Evolutionary conservation across 2,329 filamentous ascomycete species (phyloP).

Genomic region (Fusarium dlaminii): DNA sequence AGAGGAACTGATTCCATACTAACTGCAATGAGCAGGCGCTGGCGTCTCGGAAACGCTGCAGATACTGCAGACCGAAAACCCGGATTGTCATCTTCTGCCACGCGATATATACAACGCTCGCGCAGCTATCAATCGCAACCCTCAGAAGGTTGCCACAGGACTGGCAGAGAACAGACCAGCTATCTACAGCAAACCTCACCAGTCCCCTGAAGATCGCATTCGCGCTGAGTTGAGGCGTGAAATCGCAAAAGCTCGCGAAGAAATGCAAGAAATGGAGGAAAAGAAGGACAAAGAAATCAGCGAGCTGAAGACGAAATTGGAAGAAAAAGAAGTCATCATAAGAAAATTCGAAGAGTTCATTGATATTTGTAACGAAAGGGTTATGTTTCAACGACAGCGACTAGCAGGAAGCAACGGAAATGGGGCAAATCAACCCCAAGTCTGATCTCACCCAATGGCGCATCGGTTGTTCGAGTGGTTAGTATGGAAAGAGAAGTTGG

Average conservation of each 20-base stretch:
- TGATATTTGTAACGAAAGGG: constrained; percentile 73
- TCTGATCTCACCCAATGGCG: constrained; percentile 22
- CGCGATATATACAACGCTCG: constrained; percentile 75
- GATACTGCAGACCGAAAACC: constrained; percentile 71
- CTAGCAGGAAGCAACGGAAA: constrained; percentile 50
- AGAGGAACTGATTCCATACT: constrained; percentile 35
- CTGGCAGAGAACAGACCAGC: constrained; percentile 69
- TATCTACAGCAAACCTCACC: constrained; percentile 73
- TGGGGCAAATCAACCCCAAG: constrained; percentile 41
- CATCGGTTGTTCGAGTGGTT: constrained; percentile 26
- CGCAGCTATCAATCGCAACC: constrained; percentile 73
- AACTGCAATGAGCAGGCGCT: constrained; percentile 61
- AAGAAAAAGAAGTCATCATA: constrained; percentile 70
- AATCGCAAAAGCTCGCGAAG: constrained; percentile 66
- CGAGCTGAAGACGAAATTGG: constrained; percentile 66
- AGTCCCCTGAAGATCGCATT: constrained; percentile 71
- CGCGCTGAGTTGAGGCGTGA: constrained; percentile 69
- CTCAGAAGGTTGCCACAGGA: constrained; percentile 67
- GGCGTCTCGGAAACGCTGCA: constrained; percentile 73
- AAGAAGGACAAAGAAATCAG: constrained; percentile 68
- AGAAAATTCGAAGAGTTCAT: constrained; percentile 75
- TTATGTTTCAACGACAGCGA: constrained; percentile 69
- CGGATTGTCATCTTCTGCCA: constrained; percentile 69
- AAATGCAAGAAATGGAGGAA: constrained; percentile 63
- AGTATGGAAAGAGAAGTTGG: constrained; percentile 24